A percentile compares a stretch with the other conserved stretches of the same genome.
Evolutionary conservation across 306 rosid species (phyloP).

Genomic region (Quercus aquifolioides): DNA sequence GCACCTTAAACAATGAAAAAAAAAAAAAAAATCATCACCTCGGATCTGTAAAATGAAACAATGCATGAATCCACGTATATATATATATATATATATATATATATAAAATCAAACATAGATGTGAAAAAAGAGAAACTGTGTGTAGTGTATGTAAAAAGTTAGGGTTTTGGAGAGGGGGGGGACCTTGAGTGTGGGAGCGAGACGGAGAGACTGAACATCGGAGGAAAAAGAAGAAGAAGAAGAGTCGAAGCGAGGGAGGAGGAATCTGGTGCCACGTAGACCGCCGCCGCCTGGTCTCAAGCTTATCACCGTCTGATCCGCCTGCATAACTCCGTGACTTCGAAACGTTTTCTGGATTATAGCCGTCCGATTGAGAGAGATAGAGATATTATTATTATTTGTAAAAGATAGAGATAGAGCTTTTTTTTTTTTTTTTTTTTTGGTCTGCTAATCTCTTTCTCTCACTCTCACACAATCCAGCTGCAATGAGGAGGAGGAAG

Average conservation of each 20-base stretch:
- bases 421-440: no score
- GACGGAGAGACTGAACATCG: slow-evolving; percentile 19
- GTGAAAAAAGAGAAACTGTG: background rate
- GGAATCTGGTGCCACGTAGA: slow-evolving; percentile 24
- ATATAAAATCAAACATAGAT: background rate
- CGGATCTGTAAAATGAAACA: no score
- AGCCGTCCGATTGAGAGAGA: slow-evolving; percentile 24
- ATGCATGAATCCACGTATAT: background rate
- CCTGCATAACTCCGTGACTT: no score
- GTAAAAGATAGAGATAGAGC: no score
- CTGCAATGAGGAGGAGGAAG: no score
- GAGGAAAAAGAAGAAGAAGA: slow-evolving; percentile 21
- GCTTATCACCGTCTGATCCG: slow-evolving; percentile 12
- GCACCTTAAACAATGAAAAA: no score
- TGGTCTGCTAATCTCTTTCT: no score
- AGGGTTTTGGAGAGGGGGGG: background rate
- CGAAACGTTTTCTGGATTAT: background rate
- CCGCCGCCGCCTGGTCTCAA: slow-evolving; percentile 39
- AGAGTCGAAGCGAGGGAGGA: slow-evolving; percentile 26
- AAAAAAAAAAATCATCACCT: no score
- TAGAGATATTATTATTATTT: no score
- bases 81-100: no score
- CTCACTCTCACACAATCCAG: no score
- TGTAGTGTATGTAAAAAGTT: background rate
- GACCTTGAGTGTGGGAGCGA: slow-evolving; percentile 26